Percentiles rank a stretch among this genome's conserved stretches.
phyloP scores from a whole-genome alignment of 2,329 filamentous ascomycete genomes.

The Saccharata proteae region DNA sequence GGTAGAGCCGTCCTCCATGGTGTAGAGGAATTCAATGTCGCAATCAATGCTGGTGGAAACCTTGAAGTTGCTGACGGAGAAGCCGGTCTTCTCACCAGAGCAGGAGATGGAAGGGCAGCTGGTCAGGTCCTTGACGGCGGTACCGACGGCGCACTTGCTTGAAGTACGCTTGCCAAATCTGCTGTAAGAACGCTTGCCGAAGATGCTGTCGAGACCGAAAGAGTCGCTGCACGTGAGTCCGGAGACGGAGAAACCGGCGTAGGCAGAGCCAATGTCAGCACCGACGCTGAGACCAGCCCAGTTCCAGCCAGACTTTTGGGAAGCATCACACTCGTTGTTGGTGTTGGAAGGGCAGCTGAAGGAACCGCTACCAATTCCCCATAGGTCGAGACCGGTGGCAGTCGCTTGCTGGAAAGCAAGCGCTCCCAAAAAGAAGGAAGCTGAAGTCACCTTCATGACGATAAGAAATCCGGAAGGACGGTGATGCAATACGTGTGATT shows the following conservation, averaged over 20 bases:
- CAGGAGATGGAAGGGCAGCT: constrained; percentile 48
- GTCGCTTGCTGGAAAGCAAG: constrained; percentile 33
- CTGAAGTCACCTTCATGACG: constrained; percentile 31
- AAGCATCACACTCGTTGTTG: constrained; percentile 63
- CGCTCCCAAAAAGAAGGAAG: constrained; percentile 34
- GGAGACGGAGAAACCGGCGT: constrained; percentile 61
- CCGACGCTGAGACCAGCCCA: constrained; percentile 55
- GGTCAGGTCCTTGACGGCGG: constrained; percentile 39
- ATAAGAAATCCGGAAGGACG: constrained; percentile 10
- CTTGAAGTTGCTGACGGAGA: constrained; percentile 66
- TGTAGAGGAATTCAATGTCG: constrained; percentile 75
- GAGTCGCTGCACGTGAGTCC: constrained; percentile 59
- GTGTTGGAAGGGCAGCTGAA: constrained; percentile 61
- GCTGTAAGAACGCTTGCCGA: constrained; percentile 32
- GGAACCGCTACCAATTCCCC: constrained; percentile 36
- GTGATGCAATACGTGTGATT: constrained; percentile 10
- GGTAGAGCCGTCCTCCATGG: constrained; percentile 66
- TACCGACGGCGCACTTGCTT: constrained; percentile 31
- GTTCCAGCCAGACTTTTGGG: constrained; percentile 59
- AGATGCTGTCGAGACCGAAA: constrained; percentile 46
- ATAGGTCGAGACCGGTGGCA: constrained; percentile 26
- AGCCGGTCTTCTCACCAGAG: constrained; percentile 36
- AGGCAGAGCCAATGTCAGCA: constrained; percentile 31
- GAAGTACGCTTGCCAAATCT: too few relatives aligned
- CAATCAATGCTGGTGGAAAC: constrained; percentile 63